These are phyloP conservation scores for Entoloma clypeatum DNA, from an alignment of 1,284 basidiomycete species.

Conservation along the genomic window DNA sequence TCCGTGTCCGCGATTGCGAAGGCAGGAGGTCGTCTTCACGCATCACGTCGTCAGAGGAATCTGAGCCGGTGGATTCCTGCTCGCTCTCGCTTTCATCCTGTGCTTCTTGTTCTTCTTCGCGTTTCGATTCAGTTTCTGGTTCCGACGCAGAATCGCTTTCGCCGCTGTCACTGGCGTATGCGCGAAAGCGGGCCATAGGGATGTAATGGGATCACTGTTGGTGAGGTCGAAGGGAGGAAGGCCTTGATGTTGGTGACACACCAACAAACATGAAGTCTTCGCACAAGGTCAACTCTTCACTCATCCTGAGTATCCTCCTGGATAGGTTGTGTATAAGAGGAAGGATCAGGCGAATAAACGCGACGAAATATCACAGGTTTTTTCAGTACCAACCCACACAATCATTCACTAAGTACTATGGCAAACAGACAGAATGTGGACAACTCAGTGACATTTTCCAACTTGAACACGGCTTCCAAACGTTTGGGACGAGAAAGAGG, in stretches of 20 bases:
- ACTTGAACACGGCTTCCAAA: no score
- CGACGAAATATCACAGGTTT: no score
- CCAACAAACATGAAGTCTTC: background rate
- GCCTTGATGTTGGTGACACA: background rate
- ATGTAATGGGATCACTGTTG: background rate
- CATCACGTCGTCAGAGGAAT: conserved; percentile 45
- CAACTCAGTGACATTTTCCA: no score
- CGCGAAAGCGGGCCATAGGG: conserved; percentile 42
- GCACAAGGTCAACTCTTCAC: no score
- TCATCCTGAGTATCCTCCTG: no score
- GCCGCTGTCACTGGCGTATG: conserved; percentile 38
- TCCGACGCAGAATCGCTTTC: conserved; percentile 30
- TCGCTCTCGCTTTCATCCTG: conserved; percentile 28
- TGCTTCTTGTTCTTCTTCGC: conserved; percentile 25
- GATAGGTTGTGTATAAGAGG: no score
- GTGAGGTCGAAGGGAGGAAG: background rate
- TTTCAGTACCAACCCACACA: no score
- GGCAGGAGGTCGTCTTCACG: conserved; percentile 42
- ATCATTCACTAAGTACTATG: no score
- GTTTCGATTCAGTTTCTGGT: conserved; percentile 18
- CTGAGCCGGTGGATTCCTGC: conserved; percentile 30
- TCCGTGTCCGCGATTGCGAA: conserved; percentile 28
- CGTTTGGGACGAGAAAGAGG: no score
- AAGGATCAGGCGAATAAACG: no score
- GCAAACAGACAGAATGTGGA: no score